Conservation (phyloP, 2,329 filamentous ascomycete species). For the Nannizziopsis barbatae region DNA sequence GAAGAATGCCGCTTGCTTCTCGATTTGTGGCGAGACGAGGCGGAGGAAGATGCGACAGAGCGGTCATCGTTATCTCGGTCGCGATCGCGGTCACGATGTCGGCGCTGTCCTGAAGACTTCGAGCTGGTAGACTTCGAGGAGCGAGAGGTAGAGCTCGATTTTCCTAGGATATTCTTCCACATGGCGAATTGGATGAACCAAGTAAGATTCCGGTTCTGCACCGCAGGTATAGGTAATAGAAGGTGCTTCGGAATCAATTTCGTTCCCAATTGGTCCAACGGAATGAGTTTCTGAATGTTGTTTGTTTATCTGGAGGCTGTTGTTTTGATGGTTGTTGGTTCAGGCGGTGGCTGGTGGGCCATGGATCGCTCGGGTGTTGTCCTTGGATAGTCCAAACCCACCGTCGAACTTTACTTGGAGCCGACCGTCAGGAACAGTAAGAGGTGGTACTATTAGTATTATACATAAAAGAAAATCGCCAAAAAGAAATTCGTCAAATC, state of each 20-base stretch:
- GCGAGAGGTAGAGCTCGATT: background rate
- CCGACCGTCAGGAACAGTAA: background rate
- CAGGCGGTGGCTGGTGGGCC: constrained; percentile 10
- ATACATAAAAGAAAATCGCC: background rate
- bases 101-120: constrained; percentile 16
- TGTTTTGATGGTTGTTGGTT: constrained; percentile 7
- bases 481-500: constrained; percentile 8
- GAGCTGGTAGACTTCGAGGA: constrained; percentile 11
- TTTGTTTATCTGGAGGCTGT: background rate
- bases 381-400: constrained; percentile 7
- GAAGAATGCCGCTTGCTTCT: constrained; percentile 17
- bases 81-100: constrained; percentile 19
- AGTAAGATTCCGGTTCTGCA: background rate
- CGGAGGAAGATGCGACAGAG: constrained; percentile 21
- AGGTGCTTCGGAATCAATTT: background rate
- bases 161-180: constrained; percentile 7
- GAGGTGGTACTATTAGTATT: background rate
- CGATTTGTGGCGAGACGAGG: constrained; percentile 19
- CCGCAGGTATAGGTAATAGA: background rate
- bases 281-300: background rate
- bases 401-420: background rate
- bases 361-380: constrained; percentile 1
- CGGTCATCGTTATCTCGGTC: constrained; percentile 21
- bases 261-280: background rate
- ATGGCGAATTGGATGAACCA: constrained; percentile 1